A percentile compares a stretch with the other conserved stretches of the same genome.
These are phyloP conservation scores for Lactuca sativa DNA, from an alignment of 129 eudicot species.

Conservation along the genomic window DNA sequence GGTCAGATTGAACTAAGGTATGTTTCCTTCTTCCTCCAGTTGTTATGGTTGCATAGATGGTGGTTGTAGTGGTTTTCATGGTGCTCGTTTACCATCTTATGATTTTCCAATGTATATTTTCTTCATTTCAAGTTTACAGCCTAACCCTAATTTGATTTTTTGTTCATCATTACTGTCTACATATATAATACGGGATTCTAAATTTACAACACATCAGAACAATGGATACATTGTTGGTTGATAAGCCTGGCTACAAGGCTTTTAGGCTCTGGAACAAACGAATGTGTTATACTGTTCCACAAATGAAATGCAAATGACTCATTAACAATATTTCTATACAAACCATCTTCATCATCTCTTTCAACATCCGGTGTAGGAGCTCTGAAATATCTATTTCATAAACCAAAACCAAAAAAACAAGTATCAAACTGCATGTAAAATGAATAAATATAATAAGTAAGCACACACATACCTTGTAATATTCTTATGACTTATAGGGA, in stretches of 20 bases:
- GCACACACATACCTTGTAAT: slow-evolving; percentile 56
- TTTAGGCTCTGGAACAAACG: slow-evolving; percentile 70
- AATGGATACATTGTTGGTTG: slow-evolving; percentile 61
- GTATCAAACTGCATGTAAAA: slow-evolving; percentile 9
- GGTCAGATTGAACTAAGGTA: too few relatives aligned
- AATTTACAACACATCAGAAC: slow-evolving; percentile 57
- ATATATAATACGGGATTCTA: slow-evolving; percentile 9
- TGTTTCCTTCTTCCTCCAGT: too few relatives aligned
- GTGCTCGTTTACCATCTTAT: too few relatives aligned
- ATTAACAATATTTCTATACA: slow-evolving; percentile 49
- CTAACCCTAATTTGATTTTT: too few relatives aligned
- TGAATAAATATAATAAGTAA: background rate
- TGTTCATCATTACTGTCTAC: too few relatives aligned
- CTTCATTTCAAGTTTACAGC: too few relatives aligned
- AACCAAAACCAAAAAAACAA: background rate
- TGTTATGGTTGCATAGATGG: too few relatives aligned
- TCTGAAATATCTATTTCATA: slow-evolving; percentile 54
- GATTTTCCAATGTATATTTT: too few relatives aligned
- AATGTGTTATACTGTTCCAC: slow-evolving; percentile 78
- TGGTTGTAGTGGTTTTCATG: too few relatives aligned
- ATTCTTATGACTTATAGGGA: slow-evolving; percentile 56
- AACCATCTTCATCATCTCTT: slow-evolving; percentile 56
- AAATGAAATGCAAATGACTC: slow-evolving; percentile 70
- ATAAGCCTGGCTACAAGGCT: slow-evolving; percentile 76
- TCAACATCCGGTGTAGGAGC: slow-evolving; percentile 60